Evolutionary conservation across 495 filamentous ascomycete genomes (phyloP), one percentile per base, ranked within the genome.

Genomic region (Hyphodiscus hymeniophilus): DNA sequence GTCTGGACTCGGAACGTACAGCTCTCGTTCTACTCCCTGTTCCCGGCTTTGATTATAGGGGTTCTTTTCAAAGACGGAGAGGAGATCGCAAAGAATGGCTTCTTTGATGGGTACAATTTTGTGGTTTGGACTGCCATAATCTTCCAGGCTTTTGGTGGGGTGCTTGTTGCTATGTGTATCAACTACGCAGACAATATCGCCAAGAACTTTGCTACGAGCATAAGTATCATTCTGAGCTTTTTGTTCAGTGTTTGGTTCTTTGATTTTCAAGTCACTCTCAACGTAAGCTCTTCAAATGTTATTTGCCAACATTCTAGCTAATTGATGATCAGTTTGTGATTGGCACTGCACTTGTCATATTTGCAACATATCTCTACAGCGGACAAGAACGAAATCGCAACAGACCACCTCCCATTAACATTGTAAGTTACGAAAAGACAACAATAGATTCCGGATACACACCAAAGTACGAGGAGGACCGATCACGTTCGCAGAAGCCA

Each of bases 1-100:
- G 66, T 96, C 16, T 97, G 92, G 92, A 80, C 92, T 33, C 80
- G 92, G 26, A 98, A 98, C 58, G 83, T 95, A 42, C 92, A 98
- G 63, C 72, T 97, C 20, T 85, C 89, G 0, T 82, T 96, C 57
- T 96, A 94, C 65, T 94, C 89, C 3, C 67, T 96, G 4, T 87
- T 95, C 55, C 84, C 89, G 0, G 86, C 89, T 1, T 67, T 95
- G 0, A 80, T 95, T 51, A 74, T 94, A 48, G 91, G 89, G 0
- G 84, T 98, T 4, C 65, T 94, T 3, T 82, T 85, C 59, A 84
- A 85, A 45, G 92, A 98, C 57, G 92, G 92, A 10, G 77, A 80
- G 46, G 79, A 84, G 45, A 89, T 98, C 47, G 75, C 83, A 17
- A 77, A 80, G 60, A 76, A 85, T 56, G 90, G 92, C 4, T 87